A percentile compares a stretch with the other conserved stretches of the same genome.
These are phyloP conservation scores for Hordeum vulgare DNA, from an alignment of 176 grass and related monocot species.

Conservation along the genomic window DNA sequence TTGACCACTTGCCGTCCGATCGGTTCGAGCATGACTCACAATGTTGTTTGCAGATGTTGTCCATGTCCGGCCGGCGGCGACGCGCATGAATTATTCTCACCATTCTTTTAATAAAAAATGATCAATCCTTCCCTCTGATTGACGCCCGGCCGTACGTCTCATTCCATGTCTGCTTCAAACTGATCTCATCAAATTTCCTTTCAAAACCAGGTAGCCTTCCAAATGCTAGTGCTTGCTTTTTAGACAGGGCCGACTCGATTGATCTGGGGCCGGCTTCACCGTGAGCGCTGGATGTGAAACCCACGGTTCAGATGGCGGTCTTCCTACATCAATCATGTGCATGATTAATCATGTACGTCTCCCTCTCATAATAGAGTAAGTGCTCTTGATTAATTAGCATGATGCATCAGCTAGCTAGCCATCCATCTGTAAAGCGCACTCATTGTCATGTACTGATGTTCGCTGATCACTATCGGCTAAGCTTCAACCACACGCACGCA, in stretches of 20 bases:
- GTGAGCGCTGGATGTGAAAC: background rate
- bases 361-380: too few species aligned
- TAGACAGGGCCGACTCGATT: background rate
- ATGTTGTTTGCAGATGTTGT: too few species aligned
- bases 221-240: background rate
- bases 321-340: background rate
- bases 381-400: background rate
- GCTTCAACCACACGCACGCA: background rate
- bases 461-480: background rate
- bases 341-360: background rate
- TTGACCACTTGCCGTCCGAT: background rate
- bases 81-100: too few species aligned
- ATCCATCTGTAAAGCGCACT: background rate
- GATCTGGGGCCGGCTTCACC: too few species aligned
- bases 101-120: too few species aligned
- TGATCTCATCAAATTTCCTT: background rate
- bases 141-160: too few species aligned
- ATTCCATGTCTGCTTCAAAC: too few species aligned
- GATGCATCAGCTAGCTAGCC: background rate
- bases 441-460: background rate
- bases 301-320: background rate
- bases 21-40: too few species aligned
- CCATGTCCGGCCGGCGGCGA: too few species aligned
- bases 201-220: background rate
- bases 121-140: too few species aligned